Evolutionary conservation across 257 asterid genomes (phyloP).

Genomic region (Gardenia jasminoides): DNA sequence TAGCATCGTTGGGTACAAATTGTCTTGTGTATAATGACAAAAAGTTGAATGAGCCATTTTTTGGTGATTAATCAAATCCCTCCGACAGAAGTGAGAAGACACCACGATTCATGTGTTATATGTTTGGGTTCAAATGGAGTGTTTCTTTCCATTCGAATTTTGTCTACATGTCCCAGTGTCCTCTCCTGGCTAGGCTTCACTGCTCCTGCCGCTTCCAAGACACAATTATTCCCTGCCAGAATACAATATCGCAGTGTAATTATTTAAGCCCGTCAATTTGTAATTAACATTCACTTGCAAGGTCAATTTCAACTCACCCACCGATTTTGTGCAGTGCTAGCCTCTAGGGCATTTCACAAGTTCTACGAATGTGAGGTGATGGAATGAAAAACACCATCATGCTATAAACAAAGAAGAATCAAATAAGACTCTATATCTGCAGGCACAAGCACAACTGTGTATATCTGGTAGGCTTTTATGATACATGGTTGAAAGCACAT

Average conservation of each 20-base stretch:
- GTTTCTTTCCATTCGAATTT: background rate
- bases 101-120: background rate
- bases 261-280: too few relatives aligned
- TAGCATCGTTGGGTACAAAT: background rate
- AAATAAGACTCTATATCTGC: background rate
- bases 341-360: background rate
- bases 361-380: background rate
- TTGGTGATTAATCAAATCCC: background rate
- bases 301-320: background rate
- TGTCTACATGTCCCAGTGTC: background rate
- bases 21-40: background rate
- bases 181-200: too few relatives aligned
- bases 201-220: background rate
- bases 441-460: background rate
- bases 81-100: slow-evolving; percentile 12
- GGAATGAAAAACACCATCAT: background rate
- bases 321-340: background rate
- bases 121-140: slow-evolving; percentile 1
- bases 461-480: too few relatives aligned
- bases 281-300: background rate
- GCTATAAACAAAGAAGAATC: background rate
- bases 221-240: background rate
- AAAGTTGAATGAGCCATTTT: background rate
- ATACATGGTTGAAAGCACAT: background rate
- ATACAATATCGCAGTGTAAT: background rate